Conservation (phyloP, 2,329 filamentous ascomycete species). For the Ophiostoma populinum region DNA sequence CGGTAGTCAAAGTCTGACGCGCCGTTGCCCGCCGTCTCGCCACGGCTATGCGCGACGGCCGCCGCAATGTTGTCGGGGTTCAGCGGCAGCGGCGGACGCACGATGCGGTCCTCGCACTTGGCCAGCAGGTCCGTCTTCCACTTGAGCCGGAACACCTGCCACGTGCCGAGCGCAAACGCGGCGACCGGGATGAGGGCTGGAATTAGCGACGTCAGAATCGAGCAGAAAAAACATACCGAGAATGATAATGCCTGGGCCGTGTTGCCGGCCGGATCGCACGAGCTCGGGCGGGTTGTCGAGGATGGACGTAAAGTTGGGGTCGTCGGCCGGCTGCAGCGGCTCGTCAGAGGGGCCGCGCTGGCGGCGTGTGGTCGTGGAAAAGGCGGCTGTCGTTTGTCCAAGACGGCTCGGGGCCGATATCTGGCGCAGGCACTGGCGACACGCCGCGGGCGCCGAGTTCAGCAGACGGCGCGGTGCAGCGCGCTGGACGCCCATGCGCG, state of each 20-base stretch:
- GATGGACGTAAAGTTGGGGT: constrained; percentile 67
- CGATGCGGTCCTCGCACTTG: constrained; percentile 77
- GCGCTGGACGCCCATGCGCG: background rate
- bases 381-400: no score
- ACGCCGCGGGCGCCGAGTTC: background rate
- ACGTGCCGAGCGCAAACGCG: constrained; percentile 76
- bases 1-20: constrained; percentile 66
- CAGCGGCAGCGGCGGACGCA: constrained; percentile 69
- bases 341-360: constrained; percentile 1
- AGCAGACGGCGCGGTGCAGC: background rate
- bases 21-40: constrained; percentile 1
- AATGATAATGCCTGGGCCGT: constrained; percentile 67
- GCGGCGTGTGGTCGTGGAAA: constrained; percentile 3
- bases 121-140: constrained; percentile 93
- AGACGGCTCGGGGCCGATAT: background rate
- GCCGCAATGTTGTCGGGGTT: constrained; percentile 63
- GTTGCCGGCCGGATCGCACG: constrained; percentile 53
- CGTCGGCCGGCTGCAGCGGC: constrained; percentile 41
- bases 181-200: constrained; percentile 73
- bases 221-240: constrained; percentile 33
- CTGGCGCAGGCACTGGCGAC: constrained; percentile 4
- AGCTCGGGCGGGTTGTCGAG: constrained; percentile 73
- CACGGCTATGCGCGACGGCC: constrained; percentile 39
- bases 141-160: constrained; percentile 82
- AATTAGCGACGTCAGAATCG: constrained; percentile 3